Percentiles rank a stretch among this genome's conserved stretches.
Conservation (phyloP, 139 green algal genomes). For the Yamagishiella unicocca region DNA sequence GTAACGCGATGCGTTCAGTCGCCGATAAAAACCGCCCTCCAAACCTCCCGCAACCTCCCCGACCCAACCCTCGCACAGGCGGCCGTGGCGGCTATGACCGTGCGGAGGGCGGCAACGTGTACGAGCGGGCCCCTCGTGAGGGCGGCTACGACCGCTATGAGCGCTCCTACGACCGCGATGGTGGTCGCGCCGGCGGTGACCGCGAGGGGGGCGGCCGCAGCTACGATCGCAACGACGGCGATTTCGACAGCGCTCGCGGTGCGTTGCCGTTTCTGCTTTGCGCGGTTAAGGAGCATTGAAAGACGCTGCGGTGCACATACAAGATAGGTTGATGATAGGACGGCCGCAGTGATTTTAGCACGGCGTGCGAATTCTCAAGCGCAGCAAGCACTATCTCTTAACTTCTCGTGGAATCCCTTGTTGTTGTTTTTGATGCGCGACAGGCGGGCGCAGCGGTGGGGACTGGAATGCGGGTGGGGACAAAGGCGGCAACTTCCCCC, state of each 20-base stretch:
- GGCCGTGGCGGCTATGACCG: conserved; percentile 10
- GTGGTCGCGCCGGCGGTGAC: not conserved
- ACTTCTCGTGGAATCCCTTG: too few relatives aligned
- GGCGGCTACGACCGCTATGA: not conserved
- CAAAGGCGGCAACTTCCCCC: conserved; percentile 8
- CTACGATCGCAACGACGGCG: not conserved
- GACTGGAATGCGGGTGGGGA: not conserved
- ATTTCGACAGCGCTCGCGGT: not conserved
- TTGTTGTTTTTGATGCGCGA: too few relatives aligned
- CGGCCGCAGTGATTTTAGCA: too few relatives aligned
- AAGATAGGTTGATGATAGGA: too few relatives aligned
- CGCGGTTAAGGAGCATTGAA: too few relatives aligned
- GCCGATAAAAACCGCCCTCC: too few relatives aligned
- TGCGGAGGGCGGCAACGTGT: not conserved
- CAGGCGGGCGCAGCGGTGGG: not conserved
- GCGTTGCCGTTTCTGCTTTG: too few relatives aligned
- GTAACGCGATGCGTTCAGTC: too few relatives aligned
- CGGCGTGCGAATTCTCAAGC: too few relatives aligned
- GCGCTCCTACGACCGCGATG: not conserved
- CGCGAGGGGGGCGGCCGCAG: not conserved
- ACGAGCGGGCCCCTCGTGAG: not conserved
- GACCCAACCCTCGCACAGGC: not conserved
- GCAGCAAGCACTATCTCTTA: too few relatives aligned
- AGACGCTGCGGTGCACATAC: too few relatives aligned
- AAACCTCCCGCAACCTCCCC: not conserved